Conservation (phyloP, 768 basidiomycete species). For the Pleurotus salmoneostramineus region DNA sequence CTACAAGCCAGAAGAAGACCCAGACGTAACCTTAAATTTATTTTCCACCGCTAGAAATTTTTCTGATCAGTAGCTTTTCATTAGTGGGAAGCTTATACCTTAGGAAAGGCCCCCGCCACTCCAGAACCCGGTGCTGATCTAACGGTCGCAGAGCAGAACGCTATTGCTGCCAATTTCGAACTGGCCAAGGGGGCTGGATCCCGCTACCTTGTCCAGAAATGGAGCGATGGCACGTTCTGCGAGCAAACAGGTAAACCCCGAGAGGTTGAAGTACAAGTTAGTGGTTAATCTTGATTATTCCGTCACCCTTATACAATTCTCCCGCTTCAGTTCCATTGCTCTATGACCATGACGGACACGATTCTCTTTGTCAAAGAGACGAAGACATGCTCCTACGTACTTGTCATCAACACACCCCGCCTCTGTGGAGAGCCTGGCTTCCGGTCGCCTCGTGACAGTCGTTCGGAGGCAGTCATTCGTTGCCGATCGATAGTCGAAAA, state of each 20-base stretch:
- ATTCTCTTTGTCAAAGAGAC: slow-evolving; percentile 92
- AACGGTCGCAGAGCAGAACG: slow-evolving; percentile 60
- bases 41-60: slow-evolving; percentile 15
- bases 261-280: slow-evolving; percentile 93
- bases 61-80: slow-evolving; percentile 16
- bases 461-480: slow-evolving; percentile 66
- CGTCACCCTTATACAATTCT: slow-evolving; percentile 12
- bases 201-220: slow-evolving; percentile 88
- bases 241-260: slow-evolving; percentile 87
- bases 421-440: slow-evolving; percentile 93
- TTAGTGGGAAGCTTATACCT: slow-evolving; percentile 76
- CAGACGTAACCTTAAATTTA: slow-evolving; percentile 51
- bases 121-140: slow-evolving; percentile 62
- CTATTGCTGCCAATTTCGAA: slow-evolving; percentile 67
- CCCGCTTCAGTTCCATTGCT: slow-evolving; percentile 80
- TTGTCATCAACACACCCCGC: slow-evolving; percentile 93
- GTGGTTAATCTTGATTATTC: slow-evolving; percentile 18
- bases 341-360: slow-evolving; percentile 88
- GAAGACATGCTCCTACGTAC: slow-evolving; percentile 89
- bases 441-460: slow-evolving; percentile 64
- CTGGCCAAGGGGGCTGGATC: slow-evolving; percentile 75
- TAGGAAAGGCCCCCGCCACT: slow-evolving; percentile 63
- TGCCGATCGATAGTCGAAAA: slow-evolving; percentile 72
- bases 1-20: slow-evolving; percentile 82
- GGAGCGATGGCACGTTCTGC: slow-evolving; percentile 89